Conservation (phyloP, 2,329 filamentous ascomycete genomes). For the Torrubiellomyces zombiae region DNA sequence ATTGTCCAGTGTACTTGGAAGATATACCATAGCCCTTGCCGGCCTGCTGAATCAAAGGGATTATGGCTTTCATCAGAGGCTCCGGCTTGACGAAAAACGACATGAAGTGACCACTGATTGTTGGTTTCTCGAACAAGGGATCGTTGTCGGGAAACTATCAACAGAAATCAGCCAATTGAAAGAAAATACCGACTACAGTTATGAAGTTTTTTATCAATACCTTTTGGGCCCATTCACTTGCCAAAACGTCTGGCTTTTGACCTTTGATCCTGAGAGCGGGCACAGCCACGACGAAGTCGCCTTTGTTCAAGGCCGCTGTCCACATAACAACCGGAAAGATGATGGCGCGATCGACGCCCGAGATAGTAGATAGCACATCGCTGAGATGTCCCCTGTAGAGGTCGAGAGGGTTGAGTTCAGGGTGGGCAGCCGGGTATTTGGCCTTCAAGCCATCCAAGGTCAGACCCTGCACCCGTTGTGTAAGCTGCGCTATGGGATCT, state of each 20-base stretch:
- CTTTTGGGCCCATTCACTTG: constrained; percentile 43
- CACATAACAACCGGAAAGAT: constrained; percentile 64
- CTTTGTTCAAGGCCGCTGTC: constrained; percentile 67
- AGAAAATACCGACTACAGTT: too few species aligned
- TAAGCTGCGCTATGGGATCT: constrained; percentile 3
- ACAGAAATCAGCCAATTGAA: too few species aligned
- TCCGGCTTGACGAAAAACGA: constrained; percentile 67
- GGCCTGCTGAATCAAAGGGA: constrained; percentile 52
- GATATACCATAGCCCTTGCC: constrained; percentile 29
- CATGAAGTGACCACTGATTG: constrained; percentile 50
- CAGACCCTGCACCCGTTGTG: constrained; percentile 5
- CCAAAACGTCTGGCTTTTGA: constrained; percentile 46
- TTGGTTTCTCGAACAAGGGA: constrained; percentile 55
- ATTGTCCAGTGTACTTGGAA: not conserved
- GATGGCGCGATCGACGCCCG: constrained; percentile 51
- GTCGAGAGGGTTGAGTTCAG: constrained; percentile 59
- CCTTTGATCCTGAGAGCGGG: constrained; percentile 67
- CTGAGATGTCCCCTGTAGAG: constrained; percentile 67
- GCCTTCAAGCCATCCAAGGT: constrained; percentile 2
- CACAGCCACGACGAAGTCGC: constrained; percentile 62
- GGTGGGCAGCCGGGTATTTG: constrained; percentile 39
- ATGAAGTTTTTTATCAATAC: too few species aligned
- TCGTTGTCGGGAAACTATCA: constrained; percentile 58
- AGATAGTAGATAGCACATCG: constrained; percentile 48
- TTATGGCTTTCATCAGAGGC: constrained; percentile 45